These are phyloP conservation scores for Staphylotrichum tortipilum DNA, from an alignment of 495 filamentous ascomycete genomes.

Conservation along the genomic window DNA sequence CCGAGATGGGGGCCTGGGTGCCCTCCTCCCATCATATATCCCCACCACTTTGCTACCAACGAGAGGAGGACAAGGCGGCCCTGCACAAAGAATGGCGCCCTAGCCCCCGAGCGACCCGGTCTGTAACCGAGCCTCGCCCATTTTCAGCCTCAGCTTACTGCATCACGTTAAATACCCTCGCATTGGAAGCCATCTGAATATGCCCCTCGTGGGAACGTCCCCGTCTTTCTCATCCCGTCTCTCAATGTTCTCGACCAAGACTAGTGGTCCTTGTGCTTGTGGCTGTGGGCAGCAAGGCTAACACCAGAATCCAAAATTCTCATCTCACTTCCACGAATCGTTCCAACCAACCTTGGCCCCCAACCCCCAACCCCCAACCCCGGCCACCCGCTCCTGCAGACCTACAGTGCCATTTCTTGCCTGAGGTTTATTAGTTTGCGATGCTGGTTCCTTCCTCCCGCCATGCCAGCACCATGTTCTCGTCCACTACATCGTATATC, in stretches of 20 bases:
- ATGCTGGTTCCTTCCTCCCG: too few species aligned
- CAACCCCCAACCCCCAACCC: not conserved
- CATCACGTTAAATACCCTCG: not conserved
- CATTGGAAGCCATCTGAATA: not conserved
- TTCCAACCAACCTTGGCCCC: too few species aligned
- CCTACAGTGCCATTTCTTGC: too few species aligned
- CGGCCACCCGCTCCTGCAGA: too few species aligned
- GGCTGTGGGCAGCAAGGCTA: not conserved
- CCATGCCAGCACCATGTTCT: not conserved
- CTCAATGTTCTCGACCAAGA: not conserved
- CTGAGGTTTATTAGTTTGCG: too few species aligned
- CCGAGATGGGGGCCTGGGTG: conserved; percentile 5
- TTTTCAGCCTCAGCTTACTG: conserved; percentile 4
- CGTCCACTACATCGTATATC: not conserved
- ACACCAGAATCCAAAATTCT: not conserved
- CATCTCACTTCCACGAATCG: too few species aligned
- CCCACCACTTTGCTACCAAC: conserved; percentile 3
- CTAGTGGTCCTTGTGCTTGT: not conserved
- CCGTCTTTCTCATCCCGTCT: not conserved
- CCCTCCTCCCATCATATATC: not conserved
- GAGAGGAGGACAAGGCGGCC: not conserved
- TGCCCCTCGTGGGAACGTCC: not conserved
- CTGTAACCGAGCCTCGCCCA: not conserved
- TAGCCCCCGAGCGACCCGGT: conserved; percentile 6
- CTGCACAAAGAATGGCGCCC: not conserved